Percentiles rank a stretch among this genome's conserved stretches.
These are phyloP conservation scores for Ailanthus altissimus DNA, from an alignment of 345 rosid species.

Conservation along the genomic window DNA sequence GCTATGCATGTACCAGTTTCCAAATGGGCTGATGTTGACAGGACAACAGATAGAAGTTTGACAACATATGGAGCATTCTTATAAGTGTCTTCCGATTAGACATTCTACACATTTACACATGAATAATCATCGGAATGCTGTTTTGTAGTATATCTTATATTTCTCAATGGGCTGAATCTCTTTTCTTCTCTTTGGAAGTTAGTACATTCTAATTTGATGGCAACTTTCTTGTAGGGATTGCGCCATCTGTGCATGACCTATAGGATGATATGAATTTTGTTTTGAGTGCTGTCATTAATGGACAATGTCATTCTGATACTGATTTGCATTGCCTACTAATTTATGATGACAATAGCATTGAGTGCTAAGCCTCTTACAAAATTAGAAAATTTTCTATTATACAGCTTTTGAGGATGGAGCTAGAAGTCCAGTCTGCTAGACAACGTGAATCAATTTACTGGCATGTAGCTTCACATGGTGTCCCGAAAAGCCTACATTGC, in stretches of 20 bases:
- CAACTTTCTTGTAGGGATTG: neutral
- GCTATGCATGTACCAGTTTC: neutral
- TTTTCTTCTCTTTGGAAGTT: neutral
- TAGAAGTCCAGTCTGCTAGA: slow-evolving; percentile 66
- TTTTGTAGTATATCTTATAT: neutral
- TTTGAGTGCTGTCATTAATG: neutral
- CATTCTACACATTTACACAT: neutral
- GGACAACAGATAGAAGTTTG: neutral
- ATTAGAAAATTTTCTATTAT: slow-evolving; percentile 11
- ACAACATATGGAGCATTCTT: neutral
- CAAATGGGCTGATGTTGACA: neutral
- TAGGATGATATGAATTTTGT: slow-evolving; percentile 6
- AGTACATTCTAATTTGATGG: neutral
- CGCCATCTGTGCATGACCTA: neutral
- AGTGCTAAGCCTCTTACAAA: neutral
- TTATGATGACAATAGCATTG: neutral
- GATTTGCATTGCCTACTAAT: neutral
- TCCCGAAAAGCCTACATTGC: slow-evolving; percentile 84
- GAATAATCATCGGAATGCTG: neutral
- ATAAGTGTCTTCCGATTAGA: neutral
- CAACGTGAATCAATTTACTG: slow-evolving; percentile 76
- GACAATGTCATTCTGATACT: neutral
- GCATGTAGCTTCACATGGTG: slow-evolving; percentile 90
- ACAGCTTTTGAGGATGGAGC: slow-evolving; percentile 79
- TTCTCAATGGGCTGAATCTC: neutral